Evolutionary conservation across 139 green algal genomes (phyloP).

Genomic region (Volvox reticuliferus): DNA sequence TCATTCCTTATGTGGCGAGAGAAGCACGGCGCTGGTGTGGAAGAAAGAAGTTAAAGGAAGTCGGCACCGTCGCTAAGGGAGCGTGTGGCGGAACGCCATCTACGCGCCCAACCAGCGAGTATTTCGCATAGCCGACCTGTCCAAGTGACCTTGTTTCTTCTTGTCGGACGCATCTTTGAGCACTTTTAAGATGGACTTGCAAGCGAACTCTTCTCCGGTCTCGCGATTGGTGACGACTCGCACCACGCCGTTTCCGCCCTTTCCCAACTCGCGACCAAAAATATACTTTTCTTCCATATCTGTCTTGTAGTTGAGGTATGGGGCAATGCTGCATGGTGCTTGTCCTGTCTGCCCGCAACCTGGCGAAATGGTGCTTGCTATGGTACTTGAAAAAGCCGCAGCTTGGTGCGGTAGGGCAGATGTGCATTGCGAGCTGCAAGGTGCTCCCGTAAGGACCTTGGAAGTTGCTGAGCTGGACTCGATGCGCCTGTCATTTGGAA

Average conservation of each 20-base stretch:
- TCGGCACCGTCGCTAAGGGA: no score
- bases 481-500: background rate
- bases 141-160: conserved; percentile 79
- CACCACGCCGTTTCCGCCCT: conserved; percentile 63
- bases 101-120: no score
- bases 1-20: no score
- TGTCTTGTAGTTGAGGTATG: conserved; percentile 7
- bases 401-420: no score
- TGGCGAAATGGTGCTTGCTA: background rate
- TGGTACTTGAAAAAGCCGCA: background rate
- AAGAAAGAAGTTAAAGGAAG: no score
- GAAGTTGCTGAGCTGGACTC: conserved; percentile 7
- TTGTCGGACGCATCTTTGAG: conserved; percentile 63
- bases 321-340: background rate
- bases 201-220: conserved; percentile 80
- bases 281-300: background rate
- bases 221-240: conserved; percentile 16
- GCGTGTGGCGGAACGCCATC: no score
- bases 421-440: background rate
- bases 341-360: no score
- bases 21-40: no score
- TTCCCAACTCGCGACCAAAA: conserved; percentile 14
- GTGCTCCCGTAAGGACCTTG: background rate
- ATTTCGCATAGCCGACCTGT: conserved; percentile 18
- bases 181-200: conserved; percentile 83